phyloP scores from a whole-genome alignment of 2,329 filamentous ascomycete genomes.

The Fusarium tanahbumbuense region DNA sequence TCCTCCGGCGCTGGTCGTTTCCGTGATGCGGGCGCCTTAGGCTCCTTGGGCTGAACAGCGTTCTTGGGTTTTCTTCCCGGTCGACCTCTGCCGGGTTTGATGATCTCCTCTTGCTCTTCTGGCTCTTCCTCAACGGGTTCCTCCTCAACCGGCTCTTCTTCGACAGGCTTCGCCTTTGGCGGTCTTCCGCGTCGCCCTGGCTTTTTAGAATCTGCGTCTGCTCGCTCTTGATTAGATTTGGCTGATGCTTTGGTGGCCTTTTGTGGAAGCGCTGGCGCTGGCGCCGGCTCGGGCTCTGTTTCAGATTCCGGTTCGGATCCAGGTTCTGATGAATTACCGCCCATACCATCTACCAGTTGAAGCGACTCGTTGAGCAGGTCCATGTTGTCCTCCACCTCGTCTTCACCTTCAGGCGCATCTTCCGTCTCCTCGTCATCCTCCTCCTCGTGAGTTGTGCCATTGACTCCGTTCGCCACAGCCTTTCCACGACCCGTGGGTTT shows the following conservation, averaged over 20 bases:
- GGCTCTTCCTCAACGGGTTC: slow-evolving; percentile 18
- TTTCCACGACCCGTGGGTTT: slow-evolving; percentile 18
- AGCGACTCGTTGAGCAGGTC: slow-evolving; percentile 57
- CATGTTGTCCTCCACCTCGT: slow-evolving; percentile 29
- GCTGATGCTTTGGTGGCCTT: slow-evolving; percentile 15
- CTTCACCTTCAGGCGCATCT: slow-evolving; percentile 39
- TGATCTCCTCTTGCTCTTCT: slow-evolving; percentile 8
- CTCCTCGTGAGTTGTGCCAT: slow-evolving; percentile 42
- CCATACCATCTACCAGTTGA: slow-evolving; percentile 54
- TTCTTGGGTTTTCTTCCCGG: slow-evolving; percentile 34
- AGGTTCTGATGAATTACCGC: slow-evolving; percentile 36
- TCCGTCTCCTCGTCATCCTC: slow-evolving; percentile 47
- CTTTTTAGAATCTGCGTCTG: slow-evolving; percentile 9
- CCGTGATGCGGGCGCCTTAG: slow-evolving; percentile 20
- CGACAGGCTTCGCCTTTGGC: slow-evolving; percentile 28
- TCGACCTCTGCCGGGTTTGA: slow-evolving; percentile 8
- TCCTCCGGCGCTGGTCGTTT: slow-evolving; percentile 34
- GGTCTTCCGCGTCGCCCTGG: slow-evolving; percentile 41
- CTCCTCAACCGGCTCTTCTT: slow-evolving; percentile 26
- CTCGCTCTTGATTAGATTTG: slow-evolving; percentile 1
- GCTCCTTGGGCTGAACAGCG: slow-evolving; percentile 26
- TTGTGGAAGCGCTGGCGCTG: not conserved
- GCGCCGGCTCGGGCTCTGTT: slow-evolving; percentile 16
- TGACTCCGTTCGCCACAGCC: slow-evolving; percentile 45
- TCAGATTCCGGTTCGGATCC: slow-evolving; percentile 30